A percentile compares a stretch with the other conserved stretches of the same genome.
phyloP scores from a whole-genome alignment of 306 rosid species.

The Prinsepia uniflora region DNA sequence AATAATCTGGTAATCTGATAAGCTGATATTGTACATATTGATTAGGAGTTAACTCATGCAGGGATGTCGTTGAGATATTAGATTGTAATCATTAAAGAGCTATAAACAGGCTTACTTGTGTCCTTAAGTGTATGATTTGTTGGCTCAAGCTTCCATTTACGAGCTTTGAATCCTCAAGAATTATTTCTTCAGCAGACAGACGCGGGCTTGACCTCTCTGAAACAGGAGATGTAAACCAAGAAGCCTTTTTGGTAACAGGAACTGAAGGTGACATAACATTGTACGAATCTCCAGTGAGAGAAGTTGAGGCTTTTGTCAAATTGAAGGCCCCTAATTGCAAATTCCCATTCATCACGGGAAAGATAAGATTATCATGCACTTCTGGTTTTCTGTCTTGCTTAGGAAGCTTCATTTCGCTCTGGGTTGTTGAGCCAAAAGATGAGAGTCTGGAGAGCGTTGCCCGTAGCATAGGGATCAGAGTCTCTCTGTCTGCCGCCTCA shows the following conservation, averaged over 20 bases:
- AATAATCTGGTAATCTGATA: too few relatives aligned
- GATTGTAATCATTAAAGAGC: not conserved
- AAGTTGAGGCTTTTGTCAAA: conserved; percentile 44
- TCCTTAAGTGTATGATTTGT: conserved; percentile 62
- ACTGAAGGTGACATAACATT: conserved; percentile 43
- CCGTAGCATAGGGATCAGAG: conserved; percentile 42
- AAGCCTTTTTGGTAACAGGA: conserved; percentile 51
- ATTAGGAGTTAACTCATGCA: not conserved
- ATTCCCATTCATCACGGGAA: conserved; percentile 53
- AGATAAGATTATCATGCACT: conserved; percentile 41
- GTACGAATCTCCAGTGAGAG: conserved; percentile 35
- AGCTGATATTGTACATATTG: not conserved
- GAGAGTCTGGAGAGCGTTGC: conserved; percentile 66
- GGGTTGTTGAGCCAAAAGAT: conserved; percentile 65
- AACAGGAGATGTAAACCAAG: conserved; percentile 63
- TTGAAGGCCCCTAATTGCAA: conserved; percentile 33
- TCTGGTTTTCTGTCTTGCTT: conserved; percentile 41
- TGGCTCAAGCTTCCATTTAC: conserved; percentile 64
- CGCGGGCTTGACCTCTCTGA: conserved; percentile 61
- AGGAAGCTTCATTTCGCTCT: conserved; percentile 42
- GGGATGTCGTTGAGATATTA: not conserved
- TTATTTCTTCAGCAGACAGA: conserved; percentile 49
- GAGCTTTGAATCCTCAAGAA: conserved; percentile 44
- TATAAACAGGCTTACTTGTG: conserved; percentile 55
- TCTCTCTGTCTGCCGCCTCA: conserved; percentile 39